These are phyloP conservation scores for Phytophthora constricta DNA, from an alignment of 352 stramenopile species.

Conservation along the genomic window DNA sequence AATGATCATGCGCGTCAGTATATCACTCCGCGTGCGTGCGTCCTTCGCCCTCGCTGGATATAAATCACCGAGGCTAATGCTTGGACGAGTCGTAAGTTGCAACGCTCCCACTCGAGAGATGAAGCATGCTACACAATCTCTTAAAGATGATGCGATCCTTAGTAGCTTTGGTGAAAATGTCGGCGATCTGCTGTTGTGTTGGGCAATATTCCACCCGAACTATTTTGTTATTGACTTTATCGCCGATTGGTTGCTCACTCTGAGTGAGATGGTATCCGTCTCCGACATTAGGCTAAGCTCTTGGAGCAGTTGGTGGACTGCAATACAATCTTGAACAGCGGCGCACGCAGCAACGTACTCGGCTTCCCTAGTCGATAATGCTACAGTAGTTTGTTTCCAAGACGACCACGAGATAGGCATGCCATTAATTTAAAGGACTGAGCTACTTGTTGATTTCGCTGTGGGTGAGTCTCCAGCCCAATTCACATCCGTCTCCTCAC, in stretches of 20 bases:
- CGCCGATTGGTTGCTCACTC: constrained; percentile 17
- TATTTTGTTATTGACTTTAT: constrained; percentile 20
- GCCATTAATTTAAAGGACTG: constrained; percentile 15
- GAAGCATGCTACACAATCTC: constrained; percentile 2
- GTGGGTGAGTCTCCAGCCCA: constrained; percentile 13
- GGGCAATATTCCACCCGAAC: constrained; percentile 17
- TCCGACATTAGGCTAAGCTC: background rate
- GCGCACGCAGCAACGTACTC: constrained; percentile 17
- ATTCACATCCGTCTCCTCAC: constrained; percentile 13
- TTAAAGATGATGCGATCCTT: background rate
- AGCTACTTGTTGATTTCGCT: constrained; percentile 13
- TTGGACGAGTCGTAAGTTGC: background rate
- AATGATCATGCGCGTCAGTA: background rate
- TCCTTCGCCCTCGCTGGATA: background rate
- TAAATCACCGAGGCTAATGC: background rate
- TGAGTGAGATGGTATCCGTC: background rate
- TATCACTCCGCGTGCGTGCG: background rate
- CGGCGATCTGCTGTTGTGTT: constrained; percentile 16
- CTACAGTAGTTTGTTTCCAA: constrained; percentile 13
- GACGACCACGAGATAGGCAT: constrained; percentile 18
- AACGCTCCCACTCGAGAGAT: background rate
- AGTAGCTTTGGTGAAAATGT: constrained; percentile 14
- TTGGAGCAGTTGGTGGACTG: constrained; percentile 9
- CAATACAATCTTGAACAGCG: constrained; percentile 22
- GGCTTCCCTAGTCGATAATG: constrained; percentile 18